A percentile compares a stretch with the other conserved stretches of the same genome.
Conservation (phyloP, 805 yeast genomes). For the Monosporozyma siamensis region DNA sequence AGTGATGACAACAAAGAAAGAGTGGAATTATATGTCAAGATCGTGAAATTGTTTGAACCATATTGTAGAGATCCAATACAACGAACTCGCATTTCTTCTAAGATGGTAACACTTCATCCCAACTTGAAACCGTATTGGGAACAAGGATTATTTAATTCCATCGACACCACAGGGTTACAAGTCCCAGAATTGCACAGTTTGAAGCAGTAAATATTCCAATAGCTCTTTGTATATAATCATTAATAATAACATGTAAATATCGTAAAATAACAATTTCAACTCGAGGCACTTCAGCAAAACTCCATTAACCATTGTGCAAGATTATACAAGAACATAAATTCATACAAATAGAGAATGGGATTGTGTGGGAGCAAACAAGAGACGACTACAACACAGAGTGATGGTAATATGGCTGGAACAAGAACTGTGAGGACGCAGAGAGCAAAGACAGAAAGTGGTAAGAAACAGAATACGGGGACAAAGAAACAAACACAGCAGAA, state of each 20-base stretch:
- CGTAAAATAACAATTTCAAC: no score
- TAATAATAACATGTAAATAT: no score
- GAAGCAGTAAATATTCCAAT: neutral
- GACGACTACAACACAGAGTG: neutral
- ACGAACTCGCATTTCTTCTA: slow-evolving; percentile 16
- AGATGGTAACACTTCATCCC: neutral
- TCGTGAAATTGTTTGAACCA: slow-evolving; percentile 37
- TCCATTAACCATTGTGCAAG: no score
- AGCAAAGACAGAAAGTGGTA: neutral
- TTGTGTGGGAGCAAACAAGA: slow-evolving; percentile 1
- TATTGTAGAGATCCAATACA: slow-evolving; percentile 35
- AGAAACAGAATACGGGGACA: neutral
- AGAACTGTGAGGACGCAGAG: neutral
- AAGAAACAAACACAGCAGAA: neutral
- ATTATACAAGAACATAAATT: no score
- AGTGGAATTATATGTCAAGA: slow-evolving; percentile 39
- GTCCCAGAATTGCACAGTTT: neutral
- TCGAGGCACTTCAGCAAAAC: no score
- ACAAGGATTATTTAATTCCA: slow-evolving; percentile 5
- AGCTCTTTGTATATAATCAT: no score
- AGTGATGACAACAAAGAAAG: slow-evolving; percentile 28
- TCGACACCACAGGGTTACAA: neutral
- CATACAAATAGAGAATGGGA: no score
- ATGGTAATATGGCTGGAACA: neutral
- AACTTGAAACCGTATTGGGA: neutral